These are phyloP conservation scores for Peronospora tabacina DNA, from an alignment of 352 stramenopile genomes.

Conservation along the genomic window DNA sequence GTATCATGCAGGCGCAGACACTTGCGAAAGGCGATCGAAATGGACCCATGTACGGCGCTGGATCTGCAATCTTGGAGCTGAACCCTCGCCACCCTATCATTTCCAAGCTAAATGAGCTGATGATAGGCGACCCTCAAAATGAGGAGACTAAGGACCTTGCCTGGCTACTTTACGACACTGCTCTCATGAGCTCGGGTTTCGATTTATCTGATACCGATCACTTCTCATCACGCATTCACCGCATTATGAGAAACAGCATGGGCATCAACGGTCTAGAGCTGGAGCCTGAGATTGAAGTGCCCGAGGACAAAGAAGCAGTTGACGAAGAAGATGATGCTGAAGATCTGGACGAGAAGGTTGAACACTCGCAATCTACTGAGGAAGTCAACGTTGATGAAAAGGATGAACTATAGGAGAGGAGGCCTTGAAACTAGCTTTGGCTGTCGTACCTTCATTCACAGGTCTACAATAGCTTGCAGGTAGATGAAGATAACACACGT, in stretches of 20 bases:
- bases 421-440: slow-evolving; percentile 10
- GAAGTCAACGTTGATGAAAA: slow-evolving; percentile 37
- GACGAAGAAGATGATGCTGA: slow-evolving; percentile 34
- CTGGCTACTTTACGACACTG: slow-evolving; percentile 96
- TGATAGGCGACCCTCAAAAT: slow-evolving; percentile 53
- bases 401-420: slow-evolving; percentile 55
- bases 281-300: slow-evolving; percentile 93
- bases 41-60: slow-evolving; percentile 30
- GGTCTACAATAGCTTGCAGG: not conserved
- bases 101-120: slow-evolving; percentile 88
- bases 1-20: slow-evolving; percentile 98
- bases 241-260: slow-evolving; percentile 91
- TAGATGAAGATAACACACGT: not conserved
- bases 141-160: slow-evolving; percentile 90
- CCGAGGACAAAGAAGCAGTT: slow-evolving; percentile 49
- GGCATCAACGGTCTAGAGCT: slow-evolving; percentile 87
- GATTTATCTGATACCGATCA: slow-evolving; percentile 90
- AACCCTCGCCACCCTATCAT: slow-evolving; percentile 99
- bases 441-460: slow-evolving; percentile 22
- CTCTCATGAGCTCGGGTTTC: slow-evolving; percentile 96
- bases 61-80: slow-evolving; percentile 94
- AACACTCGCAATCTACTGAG: slow-evolving; percentile 38
- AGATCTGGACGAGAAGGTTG: slow-evolving; percentile 71
- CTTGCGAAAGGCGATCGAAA: slow-evolving; percentile 79
- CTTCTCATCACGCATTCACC: slow-evolving; percentile 91